Conservation (phyloP, 345 rosid species). For the Eucalyptus marginata region DNA sequence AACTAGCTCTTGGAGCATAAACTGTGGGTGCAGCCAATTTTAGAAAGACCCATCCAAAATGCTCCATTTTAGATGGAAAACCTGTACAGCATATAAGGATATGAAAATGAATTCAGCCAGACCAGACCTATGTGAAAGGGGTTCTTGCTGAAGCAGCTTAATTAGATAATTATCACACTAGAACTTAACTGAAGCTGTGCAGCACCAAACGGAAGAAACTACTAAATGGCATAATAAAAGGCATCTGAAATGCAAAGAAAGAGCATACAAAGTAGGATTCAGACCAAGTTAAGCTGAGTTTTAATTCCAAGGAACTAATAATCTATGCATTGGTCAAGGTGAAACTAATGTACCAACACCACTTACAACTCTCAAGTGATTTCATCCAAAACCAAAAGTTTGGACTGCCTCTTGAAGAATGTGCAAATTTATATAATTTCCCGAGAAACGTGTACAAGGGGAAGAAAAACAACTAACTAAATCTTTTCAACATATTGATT, state of each 20-base stretch:
- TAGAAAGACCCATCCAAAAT: constrained; percentile 48
- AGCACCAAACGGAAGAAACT: background rate
- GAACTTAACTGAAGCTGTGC: background rate
- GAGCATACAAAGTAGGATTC: background rate
- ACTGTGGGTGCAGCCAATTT: constrained; percentile 49
- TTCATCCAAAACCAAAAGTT: background rate
- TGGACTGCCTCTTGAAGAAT: background rate
- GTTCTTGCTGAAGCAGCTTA: background rate
- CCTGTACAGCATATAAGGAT: background rate
- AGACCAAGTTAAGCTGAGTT: background rate
- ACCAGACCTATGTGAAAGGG: background rate
- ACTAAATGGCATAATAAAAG: background rate
- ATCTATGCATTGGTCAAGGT: background rate
- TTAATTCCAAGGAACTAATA: background rate
- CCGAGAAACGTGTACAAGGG: background rate
- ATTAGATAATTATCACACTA: background rate
- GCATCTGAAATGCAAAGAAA: background rate
- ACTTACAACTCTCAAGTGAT: background rate
- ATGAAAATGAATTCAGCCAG: background rate
- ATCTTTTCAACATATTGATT: background rate
- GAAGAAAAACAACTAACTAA: background rate
- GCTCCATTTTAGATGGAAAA: constrained; percentile 15
- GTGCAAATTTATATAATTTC: background rate
- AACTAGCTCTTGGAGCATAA: constrained; percentile 59
- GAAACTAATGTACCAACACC: background rate